Percentiles rank a stretch among this genome's conserved stretches.
Conservation (phyloP, 2,329 filamentous ascomycete genomes). For the Beauveria scarabaeidicola region DNA sequence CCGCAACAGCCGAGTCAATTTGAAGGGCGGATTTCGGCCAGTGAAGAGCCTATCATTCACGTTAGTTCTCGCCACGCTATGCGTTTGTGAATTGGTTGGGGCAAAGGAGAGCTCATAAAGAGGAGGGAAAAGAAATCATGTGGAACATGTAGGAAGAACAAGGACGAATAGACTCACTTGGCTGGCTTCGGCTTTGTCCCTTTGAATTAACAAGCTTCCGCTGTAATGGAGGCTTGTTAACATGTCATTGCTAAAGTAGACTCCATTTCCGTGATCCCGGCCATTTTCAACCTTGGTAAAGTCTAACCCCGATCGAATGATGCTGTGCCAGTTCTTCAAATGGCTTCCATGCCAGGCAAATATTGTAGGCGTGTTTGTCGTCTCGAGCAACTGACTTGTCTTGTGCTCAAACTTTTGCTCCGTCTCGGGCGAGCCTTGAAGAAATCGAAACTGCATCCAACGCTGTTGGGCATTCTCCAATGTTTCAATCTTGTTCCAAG, state of each 20-base stretch:
- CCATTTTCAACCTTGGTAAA: slow-evolving; percentile 57
- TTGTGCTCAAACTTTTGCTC: slow-evolving; percentile 61
- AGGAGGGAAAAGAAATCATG: no score
- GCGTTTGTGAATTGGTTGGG: no score
- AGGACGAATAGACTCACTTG: no score
- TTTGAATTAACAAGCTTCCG: no score
- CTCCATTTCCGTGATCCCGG: slow-evolving; percentile 66
- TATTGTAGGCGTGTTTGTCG: slow-evolving; percentile 52
- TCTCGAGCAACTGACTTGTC: slow-evolving; percentile 45
- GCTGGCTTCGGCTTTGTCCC: no score
- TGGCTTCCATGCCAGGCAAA: slow-evolving; percentile 83
- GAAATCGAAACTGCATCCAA: slow-evolving; percentile 78
- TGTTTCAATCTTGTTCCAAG: slow-evolving; percentile 36
- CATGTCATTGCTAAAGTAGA: slow-evolving; percentile 64
- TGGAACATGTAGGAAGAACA: no score
- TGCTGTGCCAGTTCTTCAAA: slow-evolving; percentile 79
- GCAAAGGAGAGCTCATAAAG: no score
- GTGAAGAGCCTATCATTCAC: neutral
- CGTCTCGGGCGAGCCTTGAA: slow-evolving; percentile 81
- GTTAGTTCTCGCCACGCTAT: no score
- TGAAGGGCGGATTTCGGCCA: slow-evolving; percentile 64
- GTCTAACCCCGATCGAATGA: slow-evolving; percentile 73
- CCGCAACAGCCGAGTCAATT: slow-evolving; percentile 52
- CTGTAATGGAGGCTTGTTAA: slow-evolving; percentile 47
- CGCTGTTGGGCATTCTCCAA: slow-evolving; percentile 36